Evolutionary conservation across 352 stramenopile species (phyloP).

Genomic region (Phytopythium cucurbitacearum): DNA sequence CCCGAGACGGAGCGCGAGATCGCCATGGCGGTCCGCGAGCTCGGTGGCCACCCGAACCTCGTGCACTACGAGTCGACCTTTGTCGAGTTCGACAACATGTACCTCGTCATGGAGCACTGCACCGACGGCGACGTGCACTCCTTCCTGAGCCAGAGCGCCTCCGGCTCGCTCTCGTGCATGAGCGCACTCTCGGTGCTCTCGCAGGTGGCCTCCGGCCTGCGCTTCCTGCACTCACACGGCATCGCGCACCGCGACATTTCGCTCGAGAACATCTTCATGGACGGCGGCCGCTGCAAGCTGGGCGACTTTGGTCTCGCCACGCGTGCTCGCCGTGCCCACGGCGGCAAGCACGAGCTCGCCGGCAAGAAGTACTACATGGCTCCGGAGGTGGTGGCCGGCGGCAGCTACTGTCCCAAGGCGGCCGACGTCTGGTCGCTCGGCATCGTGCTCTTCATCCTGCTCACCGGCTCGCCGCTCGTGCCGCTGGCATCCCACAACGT

Average conservation of each 20-base stretch:
- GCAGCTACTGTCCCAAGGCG: conserved; percentile 29
- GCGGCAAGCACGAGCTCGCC: conserved; percentile 14
- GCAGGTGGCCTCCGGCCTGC: conserved; percentile 20
- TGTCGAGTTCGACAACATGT: conserved; percentile 28
- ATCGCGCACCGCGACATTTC: conserved; percentile 37
- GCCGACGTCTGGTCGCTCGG: conserved; percentile 37
- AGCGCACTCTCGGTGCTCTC: conserved; percentile 25
- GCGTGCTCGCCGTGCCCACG: conserved; percentile 19
- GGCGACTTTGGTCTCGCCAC: conserved; percentile 43
- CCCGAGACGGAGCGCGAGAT: conserved; percentile 40
- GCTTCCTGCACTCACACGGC: conserved; percentile 24
- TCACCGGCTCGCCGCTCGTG: conserved; percentile 35
- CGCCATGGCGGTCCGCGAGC: conserved; percentile 20
- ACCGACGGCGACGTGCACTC: conserved; percentile 31
- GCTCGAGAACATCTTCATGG: conserved; percentile 39
- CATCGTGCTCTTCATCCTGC: conserved; percentile 34
- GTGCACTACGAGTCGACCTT: conserved; percentile 41
- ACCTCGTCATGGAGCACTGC: conserved; percentile 42
- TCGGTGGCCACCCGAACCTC: conserved; percentile 38
- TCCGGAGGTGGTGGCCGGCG: conserved; percentile 31
- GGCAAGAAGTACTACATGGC: conserved; percentile 61
- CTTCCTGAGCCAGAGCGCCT: conserved; percentile 15
- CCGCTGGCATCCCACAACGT: conserved; percentile 21
- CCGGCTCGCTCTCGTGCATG: conserved; percentile 18
- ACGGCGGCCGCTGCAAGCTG: conserved; percentile 32